Evolutionary conservation across 2,329 filamentous ascomycete species (phyloP), one percentile per base, ranked within the genome.

Genomic region (Thielaviopsis cerberus): DNA sequence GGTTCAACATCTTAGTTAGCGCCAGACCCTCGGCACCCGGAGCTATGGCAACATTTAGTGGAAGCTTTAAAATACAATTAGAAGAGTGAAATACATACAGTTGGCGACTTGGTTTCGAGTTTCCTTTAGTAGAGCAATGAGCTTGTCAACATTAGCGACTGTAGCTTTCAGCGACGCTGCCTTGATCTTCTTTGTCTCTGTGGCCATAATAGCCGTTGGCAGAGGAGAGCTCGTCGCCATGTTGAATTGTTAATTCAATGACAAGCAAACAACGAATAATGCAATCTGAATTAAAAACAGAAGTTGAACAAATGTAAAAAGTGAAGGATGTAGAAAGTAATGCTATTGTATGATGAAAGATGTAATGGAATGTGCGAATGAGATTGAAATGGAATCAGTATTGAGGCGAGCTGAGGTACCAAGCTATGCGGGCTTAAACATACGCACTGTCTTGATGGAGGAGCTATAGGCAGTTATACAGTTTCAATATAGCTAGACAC

Each of bases 1-100:
- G 87, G 62, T 86, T 90, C 68, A 96, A 89, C 20, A 96, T 78
- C 67, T 85, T 90, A 27, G 86, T 85, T 64, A 97, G 78, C 25
- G 83, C 85, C 61, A 90, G 74, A 50, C 83, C 80, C 17, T 87
- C 82, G 45, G 79, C 80, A 62, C 82, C 80, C 24, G 85, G 81
- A 65, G 89, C 85, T 79, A 70, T 65, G 51, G 69, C 41, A 48
- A 48, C 17, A 48, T 4, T 70, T 72, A 58, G 17, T 17, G 1
- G 11, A 2, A 37, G 45, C 13, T n/a, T 17, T 55, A 60, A 51
- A 10, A 48, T 13, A 22, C n/a, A 48, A 22, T n/a, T n/a, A 48
- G n/a, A 48, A 48, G n/a, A 30, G 11, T 30, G 11, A 30, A n/a
- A 22, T 30, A 58, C 72, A 61, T 70, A 88, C 88, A 82, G 64